Conservation (phyloP, 129 eudicot genomes). For the Centaurea solstitialis region DNA sequence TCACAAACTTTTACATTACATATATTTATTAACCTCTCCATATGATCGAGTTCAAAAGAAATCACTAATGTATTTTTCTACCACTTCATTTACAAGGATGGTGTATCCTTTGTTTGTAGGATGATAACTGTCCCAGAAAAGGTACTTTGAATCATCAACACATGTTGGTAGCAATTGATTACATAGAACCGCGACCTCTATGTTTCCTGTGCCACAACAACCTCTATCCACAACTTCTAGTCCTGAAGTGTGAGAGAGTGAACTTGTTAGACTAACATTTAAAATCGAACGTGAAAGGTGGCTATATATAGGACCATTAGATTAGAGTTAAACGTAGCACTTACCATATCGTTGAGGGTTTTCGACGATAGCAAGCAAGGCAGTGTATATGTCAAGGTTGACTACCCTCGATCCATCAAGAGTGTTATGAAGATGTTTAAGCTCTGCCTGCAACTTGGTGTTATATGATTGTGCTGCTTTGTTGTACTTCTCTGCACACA, state of each 20-base stretch:
- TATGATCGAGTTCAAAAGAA: slow-evolving; percentile 25
- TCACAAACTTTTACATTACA: not conserved
- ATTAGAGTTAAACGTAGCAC: not conserved
- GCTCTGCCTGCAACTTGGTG: slow-evolving; percentile 41
- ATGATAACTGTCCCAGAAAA: slow-evolving; percentile 79
- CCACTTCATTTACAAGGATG: slow-evolving; percentile 30
- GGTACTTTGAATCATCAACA: slow-evolving; percentile 37
- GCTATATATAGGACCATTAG: not conserved
- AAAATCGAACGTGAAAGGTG: not conserved
- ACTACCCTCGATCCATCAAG: slow-evolving; percentile 35
- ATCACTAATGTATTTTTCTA: slow-evolving; percentile 21
- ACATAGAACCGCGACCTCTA: slow-evolving; percentile 59
- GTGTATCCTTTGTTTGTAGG: slow-evolving; percentile 51
- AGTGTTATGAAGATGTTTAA: slow-evolving; percentile 32
- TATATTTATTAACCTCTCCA: too few species aligned
- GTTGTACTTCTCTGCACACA: slow-evolving; percentile 52
- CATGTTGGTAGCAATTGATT: slow-evolving; percentile 36
- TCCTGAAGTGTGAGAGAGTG: slow-evolving; percentile 29
- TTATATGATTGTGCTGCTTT: slow-evolving; percentile 58
- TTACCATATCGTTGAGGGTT: slow-evolving; percentile 50
- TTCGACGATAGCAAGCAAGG: slow-evolving; percentile 39
- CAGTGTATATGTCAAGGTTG: slow-evolving; percentile 46
- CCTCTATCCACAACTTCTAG: slow-evolving; percentile 47
- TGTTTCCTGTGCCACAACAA: slow-evolving; percentile 67
- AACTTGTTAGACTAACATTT: not conserved